Percentiles rank a stretch among this genome's conserved stretches.
Conservation (phyloP, 2,329 filamentous ascomycete species). For the Trichoderma simmonsii region DNA sequence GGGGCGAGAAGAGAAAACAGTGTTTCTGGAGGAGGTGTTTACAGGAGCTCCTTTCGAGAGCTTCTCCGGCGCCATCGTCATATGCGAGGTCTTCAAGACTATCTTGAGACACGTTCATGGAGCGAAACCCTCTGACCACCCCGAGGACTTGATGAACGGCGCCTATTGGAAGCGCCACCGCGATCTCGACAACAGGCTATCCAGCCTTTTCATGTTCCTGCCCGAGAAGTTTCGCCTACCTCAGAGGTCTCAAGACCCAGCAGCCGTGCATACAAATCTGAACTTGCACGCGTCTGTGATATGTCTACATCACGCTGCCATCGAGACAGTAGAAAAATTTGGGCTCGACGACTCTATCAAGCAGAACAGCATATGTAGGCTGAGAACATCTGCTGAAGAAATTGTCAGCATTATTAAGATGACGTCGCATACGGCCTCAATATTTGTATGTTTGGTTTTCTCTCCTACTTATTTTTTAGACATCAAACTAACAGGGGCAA, state of each 20-base stretch:
- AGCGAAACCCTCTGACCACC: constrained; percentile 64
- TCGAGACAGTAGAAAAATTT: constrained; percentile 76
- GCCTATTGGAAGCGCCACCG: constrained; percentile 85
- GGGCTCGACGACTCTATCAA: constrained; percentile 62
- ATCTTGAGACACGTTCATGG: constrained; percentile 80
- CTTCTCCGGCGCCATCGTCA: constrained; percentile 69
- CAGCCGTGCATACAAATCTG: constrained; percentile 80
- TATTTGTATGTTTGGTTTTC: constrained; percentile 48
- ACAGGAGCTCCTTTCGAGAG: constrained; percentile 62
- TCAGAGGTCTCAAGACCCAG: constrained; percentile 62
- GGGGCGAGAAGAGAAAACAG: constrained; percentile 60
- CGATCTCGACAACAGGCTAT: constrained; percentile 74
- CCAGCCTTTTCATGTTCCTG: constrained; percentile 74
- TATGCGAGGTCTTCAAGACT: constrained; percentile 75
- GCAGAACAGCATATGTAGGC: constrained; percentile 67
- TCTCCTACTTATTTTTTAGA: background rate
- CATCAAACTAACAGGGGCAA: background rate
- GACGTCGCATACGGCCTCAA: constrained; percentile 66
- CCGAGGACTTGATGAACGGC: constrained; percentile 70
- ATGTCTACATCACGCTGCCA: constrained; percentile 83
- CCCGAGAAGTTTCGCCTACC: constrained; percentile 74
- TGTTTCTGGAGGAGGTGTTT: constrained; percentile 63
- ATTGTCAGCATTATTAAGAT: constrained; percentile 80
- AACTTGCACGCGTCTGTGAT: constrained; percentile 85
- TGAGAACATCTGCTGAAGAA: constrained; percentile 77